These are phyloP conservation scores for Saturnispora saitoi DNA, from an alignment of 805 yeast species.

Conservation along the genomic window DNA sequence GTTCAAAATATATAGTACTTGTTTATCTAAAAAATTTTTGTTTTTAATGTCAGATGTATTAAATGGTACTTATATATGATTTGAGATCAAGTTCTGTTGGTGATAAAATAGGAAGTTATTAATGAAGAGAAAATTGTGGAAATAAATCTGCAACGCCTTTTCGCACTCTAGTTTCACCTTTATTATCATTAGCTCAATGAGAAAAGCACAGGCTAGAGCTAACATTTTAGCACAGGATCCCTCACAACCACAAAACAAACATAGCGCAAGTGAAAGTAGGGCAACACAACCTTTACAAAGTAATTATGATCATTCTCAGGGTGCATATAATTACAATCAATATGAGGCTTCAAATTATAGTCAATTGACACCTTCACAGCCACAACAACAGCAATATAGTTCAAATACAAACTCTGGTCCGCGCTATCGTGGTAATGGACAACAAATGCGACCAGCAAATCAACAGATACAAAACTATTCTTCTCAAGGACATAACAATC, in stretches of 20 bases:
- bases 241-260: background rate
- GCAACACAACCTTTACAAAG: background rate
- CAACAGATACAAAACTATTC: conserved; percentile 2
- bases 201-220: conserved; percentile 21
- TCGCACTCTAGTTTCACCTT: background rate
- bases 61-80: too few relatives aligned
- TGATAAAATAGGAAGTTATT: background rate
- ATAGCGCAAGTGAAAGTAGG: background rate
- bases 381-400: background rate
- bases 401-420: background rate
- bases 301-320: background rate
- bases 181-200: conserved; percentile 7
- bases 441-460: background rate
- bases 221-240: conserved; percentile 18
- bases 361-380: background rate
- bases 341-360: background rate
- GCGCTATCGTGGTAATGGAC: background rate
- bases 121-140: background rate
- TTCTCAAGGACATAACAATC: background rate
- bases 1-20: background rate
- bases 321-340: background rate
- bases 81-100: too few relatives aligned
- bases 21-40: background rate
- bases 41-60: too few relatives aligned
- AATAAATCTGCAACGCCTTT: conserved; percentile 1